Base-by-base conservation (phyloP, 2,329 filamentous ascomycete genomes). In the Penicillium sclerotigenum region DNA sequence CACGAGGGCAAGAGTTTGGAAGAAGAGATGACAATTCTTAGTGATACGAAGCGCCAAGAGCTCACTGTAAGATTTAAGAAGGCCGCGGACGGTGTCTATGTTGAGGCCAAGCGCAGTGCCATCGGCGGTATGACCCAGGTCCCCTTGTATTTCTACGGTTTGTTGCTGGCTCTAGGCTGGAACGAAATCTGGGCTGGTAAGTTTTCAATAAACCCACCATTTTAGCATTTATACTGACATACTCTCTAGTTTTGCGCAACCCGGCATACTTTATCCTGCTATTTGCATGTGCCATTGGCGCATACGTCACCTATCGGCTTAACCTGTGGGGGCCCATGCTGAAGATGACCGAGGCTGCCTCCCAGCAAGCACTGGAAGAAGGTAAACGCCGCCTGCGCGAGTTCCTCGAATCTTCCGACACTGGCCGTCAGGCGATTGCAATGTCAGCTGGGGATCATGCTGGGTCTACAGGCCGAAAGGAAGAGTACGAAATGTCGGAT, bases 51-150 rank as follows among this genome's bases (percentile, higher is more conserved):
- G 77, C 85, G 90, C 58, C 90, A 96, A 71, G 92, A 99, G 71
- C 83, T 99, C 28, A 90, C 91, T 10, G 88, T 96, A 14, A 84
- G 94, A 53, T 99, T 99, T 83, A 97, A 97, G 82, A 97, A 97
- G 82, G 94, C 91, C 34, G 94, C 94, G 1, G 94, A 99, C 71
- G 94, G 92, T 8, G 93, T 99, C 4, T 99, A 96, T 68, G 92
- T 99, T 40, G 94, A 99, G 78, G 94, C 94, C 47, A 99, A 99
- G 82, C 86, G 94, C 56, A 92, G 93, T 71, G 94, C 94, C 40
- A 95, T 99, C 71, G 94, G 94, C 52, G 92, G 93, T 55, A 90
- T 99, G 66, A 90, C 92, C 5, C 92, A 97, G 74, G 87, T 99
- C 47, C 94, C 94, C 6, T 77, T 96, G 59, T 97, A 97, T 76